A percentile compares a stretch with the other conserved stretches of the same genome.
Evolutionary conservation across 371 early-diverging fungal species (phyloP).

Genomic region (Apophysomyces ossiformis): DNA sequence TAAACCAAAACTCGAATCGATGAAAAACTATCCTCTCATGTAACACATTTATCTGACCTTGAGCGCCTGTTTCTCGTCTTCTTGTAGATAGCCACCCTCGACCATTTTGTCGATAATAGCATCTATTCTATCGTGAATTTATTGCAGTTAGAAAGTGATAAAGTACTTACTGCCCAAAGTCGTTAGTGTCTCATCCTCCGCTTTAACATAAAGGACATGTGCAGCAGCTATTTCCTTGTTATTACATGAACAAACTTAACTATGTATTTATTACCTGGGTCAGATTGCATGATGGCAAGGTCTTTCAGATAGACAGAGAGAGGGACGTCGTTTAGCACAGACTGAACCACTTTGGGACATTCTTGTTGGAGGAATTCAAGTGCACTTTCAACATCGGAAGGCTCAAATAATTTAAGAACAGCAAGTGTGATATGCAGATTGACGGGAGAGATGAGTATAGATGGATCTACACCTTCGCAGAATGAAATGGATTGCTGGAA

Average conservation of each 20-base stretch:
- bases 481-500: neutral
- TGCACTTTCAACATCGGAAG: neutral
- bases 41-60: neutral
- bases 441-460: neutral
- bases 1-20: neutral
- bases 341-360: neutral
- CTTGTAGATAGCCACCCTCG: neutral
- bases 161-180: neutral
- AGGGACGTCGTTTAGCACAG: neutral
- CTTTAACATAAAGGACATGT: neutral
- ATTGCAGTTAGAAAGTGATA: neutral
- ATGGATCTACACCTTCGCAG: conserved; percentile 1
- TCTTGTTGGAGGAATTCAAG: neutral
- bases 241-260: neutral
- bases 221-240: neutral
- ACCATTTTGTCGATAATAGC: neutral
- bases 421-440: neutral
- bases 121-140: neutral
- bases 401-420: conserved; percentile 4
- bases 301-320: neutral
- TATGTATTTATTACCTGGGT: neutral
- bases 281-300: neutral
- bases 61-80: neutral
- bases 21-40: neutral
- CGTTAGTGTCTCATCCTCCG: neutral